phyloP scores from a whole-genome alignment of 768 basidiomycete species.

The Pilatotrama ljubarskyi region DNA sequence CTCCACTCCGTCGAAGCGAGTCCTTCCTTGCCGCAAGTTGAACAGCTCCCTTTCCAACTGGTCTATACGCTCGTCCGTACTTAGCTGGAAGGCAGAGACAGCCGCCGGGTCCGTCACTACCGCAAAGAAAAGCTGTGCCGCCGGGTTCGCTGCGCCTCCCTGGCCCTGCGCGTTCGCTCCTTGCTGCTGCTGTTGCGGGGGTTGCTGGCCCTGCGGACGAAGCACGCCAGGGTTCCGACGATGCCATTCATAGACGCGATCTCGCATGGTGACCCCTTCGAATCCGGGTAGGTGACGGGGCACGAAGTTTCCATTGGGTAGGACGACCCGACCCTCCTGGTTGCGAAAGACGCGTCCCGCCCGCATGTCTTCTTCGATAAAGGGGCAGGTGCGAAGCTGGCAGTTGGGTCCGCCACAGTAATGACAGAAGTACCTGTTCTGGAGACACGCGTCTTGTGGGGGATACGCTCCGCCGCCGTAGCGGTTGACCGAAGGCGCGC shows the following conservation, averaged over 20 bases:
- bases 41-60: neutral
- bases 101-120: neutral
- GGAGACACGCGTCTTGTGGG: neutral
- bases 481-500: too few relatives aligned
- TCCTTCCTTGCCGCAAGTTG: neutral
- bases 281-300: constrained; percentile 21
- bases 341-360: constrained; percentile 26
- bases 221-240: neutral
- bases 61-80: neutral
- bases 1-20: neutral
- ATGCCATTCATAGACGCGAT: constrained; percentile 1
- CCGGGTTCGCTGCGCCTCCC: neutral
- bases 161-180: too few relatives aligned
- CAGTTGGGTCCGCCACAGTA: constrained; percentile 29
- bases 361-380: constrained; percentile 10
- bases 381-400: constrained; percentile 25
- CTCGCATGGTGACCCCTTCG: constrained; percentile 1
- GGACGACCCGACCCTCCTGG: constrained; percentile 25
- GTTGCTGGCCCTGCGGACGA: too few relatives aligned
- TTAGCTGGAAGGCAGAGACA: neutral
- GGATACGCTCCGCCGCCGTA: too few relatives aligned
- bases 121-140: too few relatives aligned
- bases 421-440: neutral
- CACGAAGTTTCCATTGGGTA: constrained; percentile 28
- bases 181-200: too few relatives aligned